Percentiles rank a stretch among this genome's conserved stretches.
phyloP scores from a whole-genome alignment of 192 early-diverging fungal species.

The Backusella westeae region DNA sequence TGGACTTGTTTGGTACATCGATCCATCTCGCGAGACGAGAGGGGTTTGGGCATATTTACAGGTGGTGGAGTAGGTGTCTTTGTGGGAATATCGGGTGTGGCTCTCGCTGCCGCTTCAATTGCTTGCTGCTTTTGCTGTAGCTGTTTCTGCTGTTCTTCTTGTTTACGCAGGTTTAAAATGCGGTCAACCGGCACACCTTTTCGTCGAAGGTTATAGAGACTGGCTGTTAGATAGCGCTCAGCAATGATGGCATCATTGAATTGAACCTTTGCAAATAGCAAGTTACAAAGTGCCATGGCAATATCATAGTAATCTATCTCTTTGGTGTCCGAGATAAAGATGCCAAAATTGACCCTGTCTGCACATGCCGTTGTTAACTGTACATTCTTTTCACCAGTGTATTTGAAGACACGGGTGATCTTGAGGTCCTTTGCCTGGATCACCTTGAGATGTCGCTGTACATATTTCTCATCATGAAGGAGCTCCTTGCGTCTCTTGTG shows the following conservation, averaged over 20 bases:
- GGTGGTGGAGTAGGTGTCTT: constrained; percentile 7
- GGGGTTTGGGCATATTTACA: constrained; percentile 16
- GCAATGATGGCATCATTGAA: constrained; percentile 80
- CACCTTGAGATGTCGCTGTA: constrained; percentile 55
- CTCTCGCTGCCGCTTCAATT: not conserved
- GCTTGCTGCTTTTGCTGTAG: not conserved
- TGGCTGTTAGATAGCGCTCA: constrained; percentile 70
- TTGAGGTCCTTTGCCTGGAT: constrained; percentile 64
- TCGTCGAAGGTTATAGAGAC: constrained; percentile 60
- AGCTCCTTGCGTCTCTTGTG: constrained; percentile 46
- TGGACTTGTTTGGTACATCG: constrained; percentile 39
- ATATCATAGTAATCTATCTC: constrained; percentile 84
- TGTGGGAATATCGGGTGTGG: constrained; percentile 16
- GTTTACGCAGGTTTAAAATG: constrained; percentile 48
- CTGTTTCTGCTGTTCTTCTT: not conserved
- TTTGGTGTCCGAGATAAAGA: constrained; percentile 39
- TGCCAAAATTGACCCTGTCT: constrained; percentile 35
- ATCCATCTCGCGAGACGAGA: constrained; percentile 18
- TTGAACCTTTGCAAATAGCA: constrained; percentile 64
- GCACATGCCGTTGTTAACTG: constrained; percentile 67
- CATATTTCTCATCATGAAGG: constrained; percentile 48
- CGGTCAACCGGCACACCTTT: constrained; percentile 66
- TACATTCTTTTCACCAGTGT: constrained; percentile 34
- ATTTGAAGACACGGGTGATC: constrained; percentile 45
- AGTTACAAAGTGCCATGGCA: constrained; percentile 61